These are phyloP conservation scores for Suillus paluster DNA, from an alignment of 768 basidiomycete genomes.

Conservation along the genomic window DNA sequence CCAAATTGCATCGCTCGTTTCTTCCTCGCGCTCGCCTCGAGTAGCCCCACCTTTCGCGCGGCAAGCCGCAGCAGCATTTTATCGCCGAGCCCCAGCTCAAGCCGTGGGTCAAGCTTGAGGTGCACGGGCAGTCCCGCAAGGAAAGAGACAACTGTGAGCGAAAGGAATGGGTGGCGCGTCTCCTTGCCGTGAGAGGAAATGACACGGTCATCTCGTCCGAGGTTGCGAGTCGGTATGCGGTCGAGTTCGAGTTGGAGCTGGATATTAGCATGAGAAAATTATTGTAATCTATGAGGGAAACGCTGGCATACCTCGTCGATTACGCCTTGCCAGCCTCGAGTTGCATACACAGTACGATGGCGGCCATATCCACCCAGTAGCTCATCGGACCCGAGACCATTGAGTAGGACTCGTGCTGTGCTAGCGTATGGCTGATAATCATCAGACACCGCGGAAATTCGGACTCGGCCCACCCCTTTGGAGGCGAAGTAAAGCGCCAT, in stretches of 20 bases:
- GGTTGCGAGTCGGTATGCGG: slow-evolving; percentile 85
- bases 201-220: slow-evolving; percentile 94
- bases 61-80: slow-evolving; percentile 83
- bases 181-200: slow-evolving; percentile 93
- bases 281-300: background rate
- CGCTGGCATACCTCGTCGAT: slow-evolving; percentile 69
- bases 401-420: slow-evolving; percentile 80
- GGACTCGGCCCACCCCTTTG: slow-evolving; percentile 68
- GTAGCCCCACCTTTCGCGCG: slow-evolving; percentile 72
- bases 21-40: slow-evolving; percentile 73
- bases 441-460: slow-evolving; percentile 38
- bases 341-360: slow-evolving; percentile 75
- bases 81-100: slow-evolving; percentile 82
- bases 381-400: slow-evolving; percentile 95
- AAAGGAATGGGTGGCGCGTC: slow-evolving; percentile 89
- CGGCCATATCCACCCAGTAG: slow-evolving; percentile 92
- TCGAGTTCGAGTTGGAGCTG: slow-evolving; percentile 90
- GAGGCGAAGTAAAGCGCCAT: slow-evolving; percentile 94
- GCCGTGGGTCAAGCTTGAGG: slow-evolving; percentile 77
- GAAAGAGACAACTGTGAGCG: slow-evolving; percentile 76
- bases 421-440: slow-evolving; percentile 59
- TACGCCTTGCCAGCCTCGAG: slow-evolving; percentile 74
- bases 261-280: slow-evolving; percentile 1
- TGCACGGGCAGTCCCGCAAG: slow-evolving; percentile 81
- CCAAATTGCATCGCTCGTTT: slow-evolving; percentile 99